Evolutionary conservation across 139 green algal species (phyloP).

Genomic region (Mesotaenium endlicherianum): DNA sequence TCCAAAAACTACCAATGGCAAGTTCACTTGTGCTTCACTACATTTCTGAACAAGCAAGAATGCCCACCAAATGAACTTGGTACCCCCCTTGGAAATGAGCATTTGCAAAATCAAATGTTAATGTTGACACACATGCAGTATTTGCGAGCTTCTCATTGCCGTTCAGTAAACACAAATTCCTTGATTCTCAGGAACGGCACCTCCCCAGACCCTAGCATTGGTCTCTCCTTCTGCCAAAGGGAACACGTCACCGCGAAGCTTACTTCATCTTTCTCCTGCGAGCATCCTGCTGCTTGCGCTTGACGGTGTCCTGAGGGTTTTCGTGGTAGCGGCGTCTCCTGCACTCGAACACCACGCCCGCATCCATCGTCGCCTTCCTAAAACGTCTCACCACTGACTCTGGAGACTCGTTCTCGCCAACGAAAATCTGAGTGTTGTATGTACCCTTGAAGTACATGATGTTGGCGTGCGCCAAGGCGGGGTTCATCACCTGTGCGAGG

Average conservation of each 20-base stretch:
- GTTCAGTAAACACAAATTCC: not conserved
- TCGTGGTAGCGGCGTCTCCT: conserved; percentile 49
- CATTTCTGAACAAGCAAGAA: too few species aligned
- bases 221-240: not conserved
- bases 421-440: conserved; percentile 44
- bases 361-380: conserved; percentile 30
- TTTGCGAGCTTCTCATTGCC: too few species aligned
- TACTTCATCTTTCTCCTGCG: not conserved
- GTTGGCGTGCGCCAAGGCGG: conserved; percentile 21
- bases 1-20: too few species aligned
- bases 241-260: not conserved
- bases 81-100: too few species aligned
- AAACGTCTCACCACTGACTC: conserved; percentile 51
- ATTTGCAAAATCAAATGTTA: too few species aligned
- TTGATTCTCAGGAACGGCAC: not conserved
- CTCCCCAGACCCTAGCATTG: not conserved
- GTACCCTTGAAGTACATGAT: conserved; percentile 22
- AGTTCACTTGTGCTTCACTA: too few species aligned
- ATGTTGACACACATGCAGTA: too few species aligned
- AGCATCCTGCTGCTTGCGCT: conserved; percentile 56
- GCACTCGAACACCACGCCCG: conserved; percentile 46
- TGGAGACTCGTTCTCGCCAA: conserved; percentile 51
- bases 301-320: conserved; percentile 54
- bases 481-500: conserved; percentile 11
- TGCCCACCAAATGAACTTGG: too few species aligned